These are phyloP conservation scores for Bathelium albidoporum DNA, from an alignment of 495 filamentous ascomycete genomes.

Conservation along the genomic window DNA sequence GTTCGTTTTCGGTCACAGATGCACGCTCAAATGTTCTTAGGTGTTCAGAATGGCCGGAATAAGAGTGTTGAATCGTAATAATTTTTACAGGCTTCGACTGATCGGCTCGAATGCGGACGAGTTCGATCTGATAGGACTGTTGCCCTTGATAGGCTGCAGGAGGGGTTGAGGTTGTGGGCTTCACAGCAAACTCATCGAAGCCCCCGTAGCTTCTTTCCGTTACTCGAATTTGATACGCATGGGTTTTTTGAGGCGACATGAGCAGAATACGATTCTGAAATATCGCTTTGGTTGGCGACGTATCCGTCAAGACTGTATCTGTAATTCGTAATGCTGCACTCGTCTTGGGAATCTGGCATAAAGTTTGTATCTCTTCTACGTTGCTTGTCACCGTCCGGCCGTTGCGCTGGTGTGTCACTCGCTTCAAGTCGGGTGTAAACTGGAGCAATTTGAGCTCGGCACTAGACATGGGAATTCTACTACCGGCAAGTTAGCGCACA, in stretches of 20 bases:
- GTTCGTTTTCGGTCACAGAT: not conserved
- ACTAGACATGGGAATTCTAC: not conserved
- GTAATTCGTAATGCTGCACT: not conserved
- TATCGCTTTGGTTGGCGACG: not conserved
- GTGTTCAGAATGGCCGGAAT: not conserved
- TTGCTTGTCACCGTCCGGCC: not conserved
- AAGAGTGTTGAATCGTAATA: not conserved
- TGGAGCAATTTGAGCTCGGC: not conserved
- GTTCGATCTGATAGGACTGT: not conserved
- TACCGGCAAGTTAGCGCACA: too few relatives aligned
- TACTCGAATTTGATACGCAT: not conserved
- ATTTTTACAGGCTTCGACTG: not conserved
- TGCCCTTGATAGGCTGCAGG: not conserved
- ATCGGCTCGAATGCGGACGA: not conserved
- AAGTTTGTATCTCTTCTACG: not conserved
- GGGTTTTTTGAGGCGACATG: not conserved
- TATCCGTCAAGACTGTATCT: not conserved
- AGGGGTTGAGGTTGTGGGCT: not conserved
- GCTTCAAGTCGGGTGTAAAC: not conserved
- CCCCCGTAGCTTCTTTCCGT: not conserved
- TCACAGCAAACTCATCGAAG: not conserved
- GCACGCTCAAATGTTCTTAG: not conserved
- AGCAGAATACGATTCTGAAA: not conserved
- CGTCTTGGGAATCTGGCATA: not conserved
- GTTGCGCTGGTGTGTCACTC: not conserved